Conservation (phyloP, 331 rosid genomes). For the Rhamnella rubrinervis region DNA sequence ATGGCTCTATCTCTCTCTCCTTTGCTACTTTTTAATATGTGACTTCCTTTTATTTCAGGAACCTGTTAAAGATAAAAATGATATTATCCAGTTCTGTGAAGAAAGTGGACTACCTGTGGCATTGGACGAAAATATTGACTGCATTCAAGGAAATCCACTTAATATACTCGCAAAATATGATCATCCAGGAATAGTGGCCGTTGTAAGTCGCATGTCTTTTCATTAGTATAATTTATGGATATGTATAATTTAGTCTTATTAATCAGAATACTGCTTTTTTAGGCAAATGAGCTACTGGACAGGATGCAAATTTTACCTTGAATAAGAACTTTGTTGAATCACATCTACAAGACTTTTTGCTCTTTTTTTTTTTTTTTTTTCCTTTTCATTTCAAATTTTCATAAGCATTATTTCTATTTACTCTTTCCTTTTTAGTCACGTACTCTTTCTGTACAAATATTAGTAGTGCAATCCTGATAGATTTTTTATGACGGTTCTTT, state of each 20-base stretch:
- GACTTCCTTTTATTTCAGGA: constrained; percentile 52
- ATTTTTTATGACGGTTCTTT: constrained; percentile 20
- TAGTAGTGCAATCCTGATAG: not conserved
- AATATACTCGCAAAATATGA: constrained; percentile 60
- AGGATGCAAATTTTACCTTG: too few species aligned
- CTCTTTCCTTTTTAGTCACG: too few species aligned
- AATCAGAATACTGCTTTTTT: not conserved
- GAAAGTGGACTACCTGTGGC: constrained; percentile 89
- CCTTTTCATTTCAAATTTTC: too few species aligned
- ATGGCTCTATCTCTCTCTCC: too few species aligned
- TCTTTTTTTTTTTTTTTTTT: too few species aligned
- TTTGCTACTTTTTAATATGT: constrained; percentile 11
- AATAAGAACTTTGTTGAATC: too few species aligned
- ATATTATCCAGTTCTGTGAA: constrained; percentile 76
- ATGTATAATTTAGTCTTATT: not conserved
- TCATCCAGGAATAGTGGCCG: constrained; percentile 84
- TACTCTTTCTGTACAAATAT: not conserved
- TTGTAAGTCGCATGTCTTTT: constrained; percentile 54
- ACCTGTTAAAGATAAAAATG: constrained; percentile 75
- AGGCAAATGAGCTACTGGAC: not conserved
- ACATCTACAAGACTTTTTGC: too few species aligned
- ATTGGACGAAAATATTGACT: constrained; percentile 80
- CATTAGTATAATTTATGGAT: not conserved
- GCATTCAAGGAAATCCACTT: constrained; percentile 58
- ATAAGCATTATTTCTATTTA: too few species aligned